phyloP scores from a whole-genome alignment of 495 filamentous ascomycete genomes.

The Penicillium macrosclerotiorum region DNA sequence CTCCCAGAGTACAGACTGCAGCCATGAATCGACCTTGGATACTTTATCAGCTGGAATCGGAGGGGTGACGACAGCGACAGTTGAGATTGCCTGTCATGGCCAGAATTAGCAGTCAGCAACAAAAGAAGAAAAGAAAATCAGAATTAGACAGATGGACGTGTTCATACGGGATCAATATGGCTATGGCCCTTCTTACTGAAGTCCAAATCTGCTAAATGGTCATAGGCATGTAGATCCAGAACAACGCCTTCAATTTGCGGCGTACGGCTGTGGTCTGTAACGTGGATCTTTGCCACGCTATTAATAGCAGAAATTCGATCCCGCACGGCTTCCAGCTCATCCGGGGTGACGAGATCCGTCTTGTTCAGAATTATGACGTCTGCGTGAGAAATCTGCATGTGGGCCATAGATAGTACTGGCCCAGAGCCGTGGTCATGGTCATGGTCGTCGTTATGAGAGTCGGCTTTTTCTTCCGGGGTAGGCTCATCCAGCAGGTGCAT shows the following conservation, averaged over 20 bases:
- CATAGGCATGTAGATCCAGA: slow-evolving; percentile 90
- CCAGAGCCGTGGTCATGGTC: slow-evolving; percentile 53
- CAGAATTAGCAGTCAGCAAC: not conserved
- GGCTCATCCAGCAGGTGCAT: slow-evolving; percentile 75
- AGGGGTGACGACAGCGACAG: slow-evolving; percentile 65
- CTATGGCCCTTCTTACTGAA: slow-evolving; percentile 66
- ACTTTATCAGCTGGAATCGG: slow-evolving; percentile 53
- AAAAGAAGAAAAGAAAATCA: slow-evolving; percentile 13
- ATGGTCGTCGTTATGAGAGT: slow-evolving; percentile 43
- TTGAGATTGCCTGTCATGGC: slow-evolving; percentile 73
- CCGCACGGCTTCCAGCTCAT: slow-evolving; percentile 62
- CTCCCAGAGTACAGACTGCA: slow-evolving; percentile 84
- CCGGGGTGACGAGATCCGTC: slow-evolving; percentile 73
- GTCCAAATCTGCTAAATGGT: slow-evolving; percentile 68
- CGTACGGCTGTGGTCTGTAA: slow-evolving; percentile 75
- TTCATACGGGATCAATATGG: slow-evolving; percentile 83
- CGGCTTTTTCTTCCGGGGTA: slow-evolving; percentile 51
- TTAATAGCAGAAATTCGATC: slow-evolving; percentile 80
- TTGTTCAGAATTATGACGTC: slow-evolving; percentile 96
- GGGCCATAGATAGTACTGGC: slow-evolving; percentile 78
- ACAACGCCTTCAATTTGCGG: slow-evolving; percentile 81
- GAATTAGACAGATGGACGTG: too few relatives aligned
- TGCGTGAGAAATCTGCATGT: slow-evolving; percentile 96
- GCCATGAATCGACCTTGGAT: slow-evolving; percentile 70
- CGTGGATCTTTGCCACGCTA: slow-evolving; percentile 78